Conservation (phyloP, 1,139 yeast genomes). For the Hyphopichia pseudoburtonii region DNA sequence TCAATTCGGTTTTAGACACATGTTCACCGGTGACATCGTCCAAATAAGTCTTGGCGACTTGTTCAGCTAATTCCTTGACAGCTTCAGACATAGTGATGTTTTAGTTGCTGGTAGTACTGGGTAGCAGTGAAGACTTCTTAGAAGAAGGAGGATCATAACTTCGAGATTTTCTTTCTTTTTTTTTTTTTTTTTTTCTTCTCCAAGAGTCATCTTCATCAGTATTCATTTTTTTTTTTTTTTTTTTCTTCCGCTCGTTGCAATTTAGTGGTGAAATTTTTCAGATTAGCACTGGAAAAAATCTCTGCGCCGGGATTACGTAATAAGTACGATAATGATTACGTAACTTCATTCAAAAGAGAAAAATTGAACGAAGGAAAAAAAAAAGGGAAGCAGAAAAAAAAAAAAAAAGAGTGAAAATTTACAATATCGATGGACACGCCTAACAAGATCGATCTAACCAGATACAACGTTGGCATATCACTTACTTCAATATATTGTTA, state of each 20-base stretch:
- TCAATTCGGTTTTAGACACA: constrained; percentile 94
- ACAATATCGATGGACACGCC: no score
- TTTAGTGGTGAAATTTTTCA: no score
- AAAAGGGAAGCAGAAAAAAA: constrained; percentile 1
- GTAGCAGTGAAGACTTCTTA: neutral
- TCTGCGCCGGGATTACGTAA: no score
- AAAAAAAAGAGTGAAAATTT: constrained; percentile 1
- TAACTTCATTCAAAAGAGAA: no score
- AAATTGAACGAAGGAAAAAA: neutral
- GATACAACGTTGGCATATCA: no score
- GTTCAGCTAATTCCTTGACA: constrained; percentile 69
- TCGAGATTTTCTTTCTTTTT: neutral
- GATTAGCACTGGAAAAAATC: no score
- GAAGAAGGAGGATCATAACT: neutral
- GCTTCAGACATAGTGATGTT: constrained; percentile 37
- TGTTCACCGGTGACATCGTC: constrained; percentile 96
- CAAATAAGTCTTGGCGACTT: constrained; percentile 79
- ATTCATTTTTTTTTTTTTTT: neutral
- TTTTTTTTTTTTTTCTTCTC: neutral
- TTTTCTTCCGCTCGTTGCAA: no score
- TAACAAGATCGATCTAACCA: no score
- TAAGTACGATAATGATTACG: no score
- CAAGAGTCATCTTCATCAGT: neutral
- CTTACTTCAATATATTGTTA: no score
- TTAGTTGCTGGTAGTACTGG: neutral